A percentile compares a stretch with the other conserved stretches of the same genome.
phyloP scores from a whole-genome alignment of 805 yeast genomes.

The Ogataea nonfermentans region DNA sequence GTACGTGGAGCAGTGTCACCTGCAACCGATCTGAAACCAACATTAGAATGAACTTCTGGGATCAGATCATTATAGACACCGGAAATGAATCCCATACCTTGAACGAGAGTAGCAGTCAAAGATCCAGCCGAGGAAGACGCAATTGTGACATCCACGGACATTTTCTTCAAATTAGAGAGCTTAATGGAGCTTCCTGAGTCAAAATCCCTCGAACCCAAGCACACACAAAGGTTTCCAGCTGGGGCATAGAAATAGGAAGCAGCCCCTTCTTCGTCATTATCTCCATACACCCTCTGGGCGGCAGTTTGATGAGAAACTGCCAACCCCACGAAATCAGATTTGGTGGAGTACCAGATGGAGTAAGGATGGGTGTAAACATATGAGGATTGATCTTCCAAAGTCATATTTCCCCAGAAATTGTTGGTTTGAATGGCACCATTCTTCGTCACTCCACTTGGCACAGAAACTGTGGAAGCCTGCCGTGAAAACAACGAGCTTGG shows the following conservation, averaged over 20 bases:
- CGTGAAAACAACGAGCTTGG: slow-evolving; percentile 45
- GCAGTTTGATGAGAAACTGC: slow-evolving; percentile 62
- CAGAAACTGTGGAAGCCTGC: slow-evolving; percentile 25
- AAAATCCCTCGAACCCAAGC: slow-evolving; percentile 45
- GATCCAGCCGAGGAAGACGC: slow-evolving; percentile 33
- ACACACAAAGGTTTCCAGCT: slow-evolving; percentile 53
- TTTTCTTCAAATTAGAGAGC: slow-evolving; percentile 20
- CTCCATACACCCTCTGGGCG: slow-evolving; percentile 62
- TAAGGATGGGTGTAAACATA: slow-evolving; percentile 80
- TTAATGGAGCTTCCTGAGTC: slow-evolving; percentile 15
- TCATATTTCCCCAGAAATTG: slow-evolving; percentile 69
- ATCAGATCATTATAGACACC: slow-evolving; percentile 54
- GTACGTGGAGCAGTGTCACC: slow-evolving; percentile 42
- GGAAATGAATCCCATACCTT: slow-evolving; percentile 80
- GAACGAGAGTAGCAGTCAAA: slow-evolving; percentile 62
- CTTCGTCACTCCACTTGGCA: slow-evolving; percentile 25
- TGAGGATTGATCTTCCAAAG: slow-evolving; percentile 58
- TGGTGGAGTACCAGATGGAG: slow-evolving; percentile 59
- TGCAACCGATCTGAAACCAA: slow-evolving; percentile 54
- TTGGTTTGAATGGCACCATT: slow-evolving; percentile 55
- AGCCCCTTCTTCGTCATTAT: slow-evolving; percentile 38
- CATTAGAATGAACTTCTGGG: slow-evolving; percentile 52
- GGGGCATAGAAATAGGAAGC: slow-evolving; percentile 65
- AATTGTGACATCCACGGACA: slow-evolving; percentile 22
- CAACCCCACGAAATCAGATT: slow-evolving; percentile 47